These are phyloP conservation scores for Prunus persica DNA, from an alignment of 306 rosid genomes.

Conservation along the genomic window Prunus_persica_NCBIv2 NC_034013.1:3510501-3511000, in stretches of 20 bases:
- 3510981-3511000: constrained; percentile 91
- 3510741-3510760: constrained; percentile 41
- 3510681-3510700: background rate
- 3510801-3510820: constrained; percentile 16
- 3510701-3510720: constrained; percentile 35
- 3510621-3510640: no score
- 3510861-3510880: constrained; percentile 92
- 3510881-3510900: constrained; percentile 84
- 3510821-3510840: constrained; percentile 18
- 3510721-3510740: constrained; percentile 37
- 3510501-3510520: background rate
- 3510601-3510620: no score
- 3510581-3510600: background rate
- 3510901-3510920: constrained; percentile 78
- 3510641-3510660: background rate
- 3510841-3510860: constrained; percentile 98
- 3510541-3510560: no score
- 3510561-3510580: no score
- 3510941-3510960: constrained; percentile 83
- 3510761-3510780: constrained; percentile 28
- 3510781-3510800: constrained; percentile 16
- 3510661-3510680: background rate
- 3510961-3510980: constrained; percentile 63
- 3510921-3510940: constrained; percentile 81
- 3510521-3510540: background rate